Base-by-base conservation (phyloP, 345 rosid species). In the Durio zibethinus region DNA sequence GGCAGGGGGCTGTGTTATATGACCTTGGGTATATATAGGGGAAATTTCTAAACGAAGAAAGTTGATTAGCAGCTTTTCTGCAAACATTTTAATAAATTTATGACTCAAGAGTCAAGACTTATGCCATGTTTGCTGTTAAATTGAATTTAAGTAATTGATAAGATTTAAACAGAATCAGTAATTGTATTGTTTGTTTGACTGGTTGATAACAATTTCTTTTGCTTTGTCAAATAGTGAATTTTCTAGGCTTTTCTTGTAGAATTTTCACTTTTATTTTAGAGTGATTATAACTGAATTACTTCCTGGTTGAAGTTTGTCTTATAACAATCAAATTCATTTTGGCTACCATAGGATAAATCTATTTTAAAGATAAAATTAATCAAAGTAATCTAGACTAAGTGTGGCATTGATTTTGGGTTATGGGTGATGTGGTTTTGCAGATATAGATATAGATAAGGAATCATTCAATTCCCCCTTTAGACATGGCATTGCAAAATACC, bases 1-100 rank as follows among this genome's bases (percentile, higher is more conserved):
- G 73, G 36, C 50, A 40, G 21, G 57, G 59, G 64, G 62, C 66
- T 35, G 43, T 79, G 64, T 40, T 61, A 59, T 80, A 38, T 64
- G 42, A 23, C 76, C 52, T 40, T 53, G 45, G 38, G 42, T 65
- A 21, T 48, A n/a, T 59, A n/a, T 43, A 50, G 63, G 4, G 15
- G 21, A 56, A 72, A 31, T 40, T 74, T 72, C 59, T 74, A 9
- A 54, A 27, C 9, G 31, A 45, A 43, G 48, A 25, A 7, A 14
- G 53, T 81, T 35, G 25, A 67, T 29, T 67, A 50, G 66, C 50
- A 48, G 27, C 63, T 7, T 76, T 52, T 52, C 48, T 38, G 18
- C 50, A 38, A 50, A 48, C 20, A 14, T 67, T 53, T 73, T 23
- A 8, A 11, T 73, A 21, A 53, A 42, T 38, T 25, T 70, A 70